Percentiles rank a stretch among this genome's conserved stretches.
Evolutionary conservation across 2,329 filamentous ascomycete species (phyloP).

Genomic region (Fusarium annulatum): DNA sequence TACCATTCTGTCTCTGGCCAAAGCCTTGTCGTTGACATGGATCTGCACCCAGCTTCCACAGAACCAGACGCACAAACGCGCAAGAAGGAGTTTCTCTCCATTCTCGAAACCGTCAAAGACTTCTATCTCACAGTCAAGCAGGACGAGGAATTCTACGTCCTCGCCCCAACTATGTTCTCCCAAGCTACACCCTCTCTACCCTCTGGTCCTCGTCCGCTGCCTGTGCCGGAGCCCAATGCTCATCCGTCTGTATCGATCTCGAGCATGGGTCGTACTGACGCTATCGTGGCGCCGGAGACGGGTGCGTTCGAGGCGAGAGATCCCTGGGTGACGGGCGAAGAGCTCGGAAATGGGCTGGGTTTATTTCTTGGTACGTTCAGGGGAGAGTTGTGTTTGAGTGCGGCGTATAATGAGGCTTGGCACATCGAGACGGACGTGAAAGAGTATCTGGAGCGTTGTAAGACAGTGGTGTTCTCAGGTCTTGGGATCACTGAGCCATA

Average conservation of each 20-base stretch:
- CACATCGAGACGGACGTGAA: slow-evolving; percentile 43
- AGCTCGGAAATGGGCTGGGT: slow-evolving; percentile 52
- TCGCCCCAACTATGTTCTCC: slow-evolving; percentile 43
- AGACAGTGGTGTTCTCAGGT: slow-evolving; percentile 1
- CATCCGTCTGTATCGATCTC: slow-evolving; percentile 48
- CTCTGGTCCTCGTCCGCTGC: not conserved
- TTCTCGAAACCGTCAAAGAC: slow-evolving; percentile 41
- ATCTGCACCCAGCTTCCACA: not conserved
- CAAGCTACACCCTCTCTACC: slow-evolving; percentile 24
- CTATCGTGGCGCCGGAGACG: slow-evolving; percentile 44
- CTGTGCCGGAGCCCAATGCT: slow-evolving; percentile 43
- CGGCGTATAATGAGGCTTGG: slow-evolving; percentile 58
- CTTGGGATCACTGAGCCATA: not conserved
- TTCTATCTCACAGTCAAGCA: slow-evolving; percentile 48
- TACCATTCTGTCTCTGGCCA: slow-evolving; percentile 49
- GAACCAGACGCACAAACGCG: accelerated
- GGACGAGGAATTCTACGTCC: slow-evolving; percentile 45
- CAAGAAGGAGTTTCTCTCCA: slow-evolving; percentile 36
- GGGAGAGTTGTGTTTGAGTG: slow-evolving; percentile 52
- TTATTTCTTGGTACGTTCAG: slow-evolving; percentile 56
- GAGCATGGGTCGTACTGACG: slow-evolving; percentile 52
- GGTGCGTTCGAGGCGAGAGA: slow-evolving; percentile 46
- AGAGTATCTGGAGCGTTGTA: slow-evolving; percentile 40
- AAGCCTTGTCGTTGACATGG: slow-evolving; percentile 45
- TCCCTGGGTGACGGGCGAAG: slow-evolving; percentile 59